Conservation (phyloP, 139 green algal species). For the Spirogloea muscicola region DNA sequence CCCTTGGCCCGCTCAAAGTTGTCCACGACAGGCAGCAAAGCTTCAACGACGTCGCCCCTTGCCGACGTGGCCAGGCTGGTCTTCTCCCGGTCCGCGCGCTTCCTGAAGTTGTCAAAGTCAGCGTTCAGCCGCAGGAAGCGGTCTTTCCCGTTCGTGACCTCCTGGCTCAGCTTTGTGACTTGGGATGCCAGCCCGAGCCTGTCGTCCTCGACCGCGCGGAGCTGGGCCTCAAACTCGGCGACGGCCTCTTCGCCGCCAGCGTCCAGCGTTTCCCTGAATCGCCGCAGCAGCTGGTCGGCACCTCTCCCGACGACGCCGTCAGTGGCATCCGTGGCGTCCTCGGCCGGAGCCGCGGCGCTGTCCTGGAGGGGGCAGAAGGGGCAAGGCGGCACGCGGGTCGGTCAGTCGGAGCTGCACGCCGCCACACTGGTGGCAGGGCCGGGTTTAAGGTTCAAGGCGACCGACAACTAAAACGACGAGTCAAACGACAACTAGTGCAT, state of each 20-base stretch:
- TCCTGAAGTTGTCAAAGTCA: constrained; percentile 99
- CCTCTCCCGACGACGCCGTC: too few species aligned
- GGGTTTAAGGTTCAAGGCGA: too few species aligned
- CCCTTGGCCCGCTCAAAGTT: constrained; percentile 88
- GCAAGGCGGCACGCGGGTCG: too few species aligned
- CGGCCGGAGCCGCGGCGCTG: too few species aligned
- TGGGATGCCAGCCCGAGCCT: constrained; percentile 1
- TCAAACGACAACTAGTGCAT: too few species aligned
- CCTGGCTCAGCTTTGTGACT: constrained; percentile 28
- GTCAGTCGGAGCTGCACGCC: too few species aligned
- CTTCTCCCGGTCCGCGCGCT: constrained; percentile 77
- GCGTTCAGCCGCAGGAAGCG: constrained; percentile 76
- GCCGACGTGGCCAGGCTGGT: constrained; percentile 55
- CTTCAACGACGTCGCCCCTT: constrained; percentile 69
- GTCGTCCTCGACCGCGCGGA: constrained; percentile 52
- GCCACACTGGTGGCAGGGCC: too few species aligned
- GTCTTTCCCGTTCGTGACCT: constrained; percentile 27
- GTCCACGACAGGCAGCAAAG: constrained; percentile 87
- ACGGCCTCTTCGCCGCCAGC: neutral
- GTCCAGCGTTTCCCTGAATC: neutral
- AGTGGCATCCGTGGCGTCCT: too few species aligned
- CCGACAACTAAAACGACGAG: too few species aligned
- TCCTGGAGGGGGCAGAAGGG: too few species aligned
- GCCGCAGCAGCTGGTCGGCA: constrained; percentile 5
- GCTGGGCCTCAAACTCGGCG: constrained; percentile 41